These are phyloP conservation scores for Mitragyna speciosa DNA, from an alignment of 257 asterid species.

Conservation along the genomic window DNA sequence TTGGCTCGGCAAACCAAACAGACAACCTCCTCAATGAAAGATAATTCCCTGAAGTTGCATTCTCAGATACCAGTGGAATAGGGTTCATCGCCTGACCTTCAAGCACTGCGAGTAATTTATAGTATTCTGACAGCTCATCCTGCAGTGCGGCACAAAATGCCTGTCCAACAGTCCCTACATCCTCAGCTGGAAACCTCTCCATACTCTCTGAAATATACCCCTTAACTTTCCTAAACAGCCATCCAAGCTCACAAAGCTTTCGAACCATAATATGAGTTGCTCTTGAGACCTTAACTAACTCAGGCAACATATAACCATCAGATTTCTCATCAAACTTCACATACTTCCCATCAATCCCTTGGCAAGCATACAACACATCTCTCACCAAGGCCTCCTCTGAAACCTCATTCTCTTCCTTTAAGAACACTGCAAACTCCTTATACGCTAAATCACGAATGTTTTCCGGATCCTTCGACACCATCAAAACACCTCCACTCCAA, in stretches of 20 bases:
- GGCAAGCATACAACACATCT: slow-evolving; percentile 92
- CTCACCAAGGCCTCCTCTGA: slow-evolving; percentile 83
- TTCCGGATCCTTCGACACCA: slow-evolving; percentile 78
- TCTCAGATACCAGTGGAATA: slow-evolving; percentile 79
- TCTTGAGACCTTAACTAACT: slow-evolving; percentile 60
- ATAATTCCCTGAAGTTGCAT: slow-evolving; percentile 63
- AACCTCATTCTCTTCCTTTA: slow-evolving; percentile 87
- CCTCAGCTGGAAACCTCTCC: slow-evolving; percentile 74
- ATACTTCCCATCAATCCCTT: slow-evolving; percentile 88
- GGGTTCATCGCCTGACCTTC: slow-evolving; percentile 97
- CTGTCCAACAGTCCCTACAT: slow-evolving; percentile 95
- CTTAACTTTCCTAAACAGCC: slow-evolving; percentile 89
- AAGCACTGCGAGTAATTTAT: slow-evolving; percentile 82
- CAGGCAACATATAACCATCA: slow-evolving; percentile 70
- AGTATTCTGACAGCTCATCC: slow-evolving; percentile 86
- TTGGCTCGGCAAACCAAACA: slow-evolving; percentile 96
- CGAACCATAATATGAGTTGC: slow-evolving; percentile 64
- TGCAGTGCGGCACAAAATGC: slow-evolving; percentile 98
- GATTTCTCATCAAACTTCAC: slow-evolving; percentile 66
- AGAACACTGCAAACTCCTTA: slow-evolving; percentile 59
- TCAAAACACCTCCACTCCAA: slow-evolving; percentile 72
- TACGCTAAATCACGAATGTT: slow-evolving; percentile 83
- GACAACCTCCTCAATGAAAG: slow-evolving; percentile 83
- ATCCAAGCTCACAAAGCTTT: slow-evolving; percentile 93
- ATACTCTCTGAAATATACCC: slow-evolving; percentile 67